Percentiles rank a stretch among this genome's conserved stretches.
Conservation (phyloP, 495 filamentous ascomycete species). For the Tetracladium setigerum region DNA sequence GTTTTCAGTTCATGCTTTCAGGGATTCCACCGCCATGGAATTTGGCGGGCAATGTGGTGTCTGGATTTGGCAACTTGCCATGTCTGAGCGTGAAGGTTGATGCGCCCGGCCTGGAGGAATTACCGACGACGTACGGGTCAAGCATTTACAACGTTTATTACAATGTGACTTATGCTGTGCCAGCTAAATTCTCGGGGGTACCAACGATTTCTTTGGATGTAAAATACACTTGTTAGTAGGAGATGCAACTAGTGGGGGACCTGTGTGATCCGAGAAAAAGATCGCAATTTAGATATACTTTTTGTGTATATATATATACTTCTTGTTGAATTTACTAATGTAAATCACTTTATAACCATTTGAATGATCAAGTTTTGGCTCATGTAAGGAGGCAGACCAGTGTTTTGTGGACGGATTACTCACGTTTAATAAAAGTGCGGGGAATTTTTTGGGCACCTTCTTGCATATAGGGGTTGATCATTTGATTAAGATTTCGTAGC, state of each 20-base stretch:
- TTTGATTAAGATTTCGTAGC: no score
- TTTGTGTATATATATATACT: no score
- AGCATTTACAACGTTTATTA: slow-evolving; percentile 24
- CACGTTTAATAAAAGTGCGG: no score
- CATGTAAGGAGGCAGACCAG: no score
- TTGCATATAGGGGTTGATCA: no score
- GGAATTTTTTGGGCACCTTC: no score
- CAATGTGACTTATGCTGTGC: slow-evolving; percentile 25
- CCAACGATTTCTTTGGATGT: slow-evolving; percentile 22
- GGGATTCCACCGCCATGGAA: slow-evolving; percentile 24
- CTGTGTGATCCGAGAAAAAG: not conserved
- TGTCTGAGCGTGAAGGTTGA: slow-evolving; percentile 20
- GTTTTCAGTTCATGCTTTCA: slow-evolving; percentile 23
- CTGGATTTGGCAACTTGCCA: slow-evolving; percentile 12
- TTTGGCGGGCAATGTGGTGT: slow-evolving; percentile 7
- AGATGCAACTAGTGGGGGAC: no score
- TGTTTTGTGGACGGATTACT: no score
- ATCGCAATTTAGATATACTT: not conserved
- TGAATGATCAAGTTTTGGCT: no score
- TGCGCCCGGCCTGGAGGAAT: slow-evolving; percentile 18
- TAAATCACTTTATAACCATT: no score
- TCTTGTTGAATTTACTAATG: no score
- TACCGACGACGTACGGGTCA: slow-evolving; percentile 20
- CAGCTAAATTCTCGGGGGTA: slow-evolving; percentile 16
- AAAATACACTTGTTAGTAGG: slow-evolving; percentile 23